Base-by-base conservation (phyloP, 345 rosid genomes). In the Corymbia maculata region DNA sequence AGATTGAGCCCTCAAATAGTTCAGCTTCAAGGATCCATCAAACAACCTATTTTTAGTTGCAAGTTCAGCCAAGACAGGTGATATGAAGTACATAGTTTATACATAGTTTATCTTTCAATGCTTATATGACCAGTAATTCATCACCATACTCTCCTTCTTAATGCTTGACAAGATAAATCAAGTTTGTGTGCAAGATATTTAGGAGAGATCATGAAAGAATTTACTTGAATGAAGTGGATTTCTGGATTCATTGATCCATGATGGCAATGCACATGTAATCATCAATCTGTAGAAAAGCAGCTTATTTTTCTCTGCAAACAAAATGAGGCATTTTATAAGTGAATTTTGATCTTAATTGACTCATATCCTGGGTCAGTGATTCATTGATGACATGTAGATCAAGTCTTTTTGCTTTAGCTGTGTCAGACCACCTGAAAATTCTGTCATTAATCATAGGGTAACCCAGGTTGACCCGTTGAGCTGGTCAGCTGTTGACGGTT, bases 41-140 rank as follows among this genome's bases (percentile, higher is more conserved):
- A 92, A 94, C 99, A 97, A 85, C 98, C 98, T 66, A 96, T 96
- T 94, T 97, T 97, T 89, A 97, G 99, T 82, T 97, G 98, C 95
- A 93, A 97, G 89, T 97, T 97, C 90, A 95, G 95, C 90, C 95
- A 93, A 89, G 98, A 97, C 93, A 97, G 98, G 98, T 97, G 91
- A 92, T 80, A 86, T 88, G 88, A 86, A 86, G 88, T 84, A 47
- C 88, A 44, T 14, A 49, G 45, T 32, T 68, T 51, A 21, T 84
- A 47, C 88, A 44, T 14, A 49, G 45, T 32, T 68, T 51, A 21
- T 88, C 53, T 32, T 26, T 51, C 51, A 47, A 55, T 24, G 70
- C 45, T 49, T 52, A 30, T 14, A 57, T 85, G 47, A 51, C 47
- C 64, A 10, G 61, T 52, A 86, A 13, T 85, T 50, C 36, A 24